These are phyloP conservation scores for Pichia sp. DNA, from an alignment of 1,139 yeast genomes.

Conservation along the genomic window DNA sequence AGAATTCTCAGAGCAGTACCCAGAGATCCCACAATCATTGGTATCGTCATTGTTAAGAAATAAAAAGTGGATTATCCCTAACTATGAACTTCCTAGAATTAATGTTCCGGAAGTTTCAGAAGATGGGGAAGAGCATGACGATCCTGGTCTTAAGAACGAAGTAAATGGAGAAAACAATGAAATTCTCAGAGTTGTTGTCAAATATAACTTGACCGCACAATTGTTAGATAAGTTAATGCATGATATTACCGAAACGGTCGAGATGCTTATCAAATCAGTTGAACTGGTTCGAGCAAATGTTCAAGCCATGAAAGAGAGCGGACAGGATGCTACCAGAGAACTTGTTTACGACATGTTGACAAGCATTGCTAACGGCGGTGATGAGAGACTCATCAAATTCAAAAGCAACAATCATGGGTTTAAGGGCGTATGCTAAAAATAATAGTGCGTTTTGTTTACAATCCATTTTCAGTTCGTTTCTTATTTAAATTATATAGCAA, in stretches of 20 bases:
- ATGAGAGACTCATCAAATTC: constrained; percentile 30
- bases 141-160: constrained; percentile 14
- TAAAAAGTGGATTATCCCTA: constrained; percentile 86
- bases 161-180: constrained; percentile 46
- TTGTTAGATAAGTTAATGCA: constrained; percentile 67
- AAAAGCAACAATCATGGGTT: constrained; percentile 22
- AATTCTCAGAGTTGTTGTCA: constrained; percentile 79
- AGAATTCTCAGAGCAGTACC: constrained; percentile 53
- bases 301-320: constrained; percentile 17
- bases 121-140: constrained; percentile 15
- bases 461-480: constrained; percentile 1
- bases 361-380: constrained; percentile 39
- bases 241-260: constrained; percentile 56
- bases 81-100: constrained; percentile 69
- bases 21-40: constrained; percentile 82
- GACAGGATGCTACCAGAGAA: constrained; percentile 24
- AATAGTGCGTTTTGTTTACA: neutral
- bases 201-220: constrained; percentile 66
- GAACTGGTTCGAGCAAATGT: constrained; percentile 34
- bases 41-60: constrained; percentile 69
- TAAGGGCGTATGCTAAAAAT: constrained; percentile 48
- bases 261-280: constrained; percentile 47
- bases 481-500: neutral
- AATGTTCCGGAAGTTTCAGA: constrained; percentile 17
- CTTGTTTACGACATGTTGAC: constrained; percentile 35